Evolutionary conservation across 2,329 filamentous ascomycete species (phyloP).

Genomic region (Aspergillus transmontanensis): DNA sequence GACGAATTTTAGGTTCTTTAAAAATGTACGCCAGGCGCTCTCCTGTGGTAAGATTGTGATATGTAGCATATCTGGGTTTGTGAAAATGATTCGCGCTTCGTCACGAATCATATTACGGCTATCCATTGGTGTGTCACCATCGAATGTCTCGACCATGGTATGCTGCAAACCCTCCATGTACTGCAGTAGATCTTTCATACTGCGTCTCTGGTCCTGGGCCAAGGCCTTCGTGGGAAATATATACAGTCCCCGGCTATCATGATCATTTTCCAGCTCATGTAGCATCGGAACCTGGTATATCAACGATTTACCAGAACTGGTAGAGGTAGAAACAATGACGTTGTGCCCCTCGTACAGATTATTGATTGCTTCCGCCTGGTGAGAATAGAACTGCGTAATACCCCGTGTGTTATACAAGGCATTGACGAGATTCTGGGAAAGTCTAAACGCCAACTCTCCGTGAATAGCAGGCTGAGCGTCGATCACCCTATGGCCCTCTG

Average conservation of each 20-base stretch:
- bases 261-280: conserved; percentile 78
- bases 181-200: conserved; percentile 78
- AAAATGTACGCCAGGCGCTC: conserved; percentile 80
- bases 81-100: conserved; percentile 90
- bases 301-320: conserved; percentile 94
- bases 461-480: conserved; percentile 80
- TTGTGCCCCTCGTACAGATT: conserved; percentile 77
- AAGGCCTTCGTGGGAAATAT: conserved; percentile 98
- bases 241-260: conserved; percentile 83
- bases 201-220: conserved; percentile 89
- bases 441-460: conserved; percentile 78
- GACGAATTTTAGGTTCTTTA: conserved; percentile 88
- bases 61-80: conserved; percentile 97
- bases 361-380: conserved; percentile 94
- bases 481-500: conserved; percentile 88
- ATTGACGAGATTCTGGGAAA: conserved; percentile 93
- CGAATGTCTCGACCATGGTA: conserved; percentile 85
- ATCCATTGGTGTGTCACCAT: conserved; percentile 86
- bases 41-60: conserved; percentile 92
- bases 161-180: conserved; percentile 79
- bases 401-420: conserved; percentile 89
- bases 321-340: conserved; percentile 92
- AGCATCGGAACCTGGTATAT: conserved; percentile 96
- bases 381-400: conserved; percentile 83
- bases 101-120: conserved; percentile 81